Percentiles rank a stretch among this genome's conserved stretches.
phyloP scores from a whole-genome alignment of 2,329 filamentous ascomycete species.

The Reticulascus tulasneorum region DNA sequence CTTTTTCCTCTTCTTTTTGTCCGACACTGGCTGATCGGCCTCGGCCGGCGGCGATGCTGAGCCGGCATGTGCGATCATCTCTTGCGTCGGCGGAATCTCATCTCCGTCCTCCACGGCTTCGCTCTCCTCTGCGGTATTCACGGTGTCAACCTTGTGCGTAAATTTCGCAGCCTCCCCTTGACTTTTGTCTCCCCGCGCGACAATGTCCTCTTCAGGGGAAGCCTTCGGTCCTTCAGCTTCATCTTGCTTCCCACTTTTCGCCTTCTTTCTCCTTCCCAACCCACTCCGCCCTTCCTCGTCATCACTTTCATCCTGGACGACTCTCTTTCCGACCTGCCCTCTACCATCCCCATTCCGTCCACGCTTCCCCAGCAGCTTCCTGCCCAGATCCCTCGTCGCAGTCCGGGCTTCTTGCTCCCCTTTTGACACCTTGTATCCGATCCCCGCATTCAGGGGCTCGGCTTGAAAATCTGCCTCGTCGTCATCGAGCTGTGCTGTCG shows the following conservation, averaged over 20 bases:
- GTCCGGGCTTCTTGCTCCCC: slow-evolving; percentile 21
- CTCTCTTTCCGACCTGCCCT: slow-evolving; percentile 10
- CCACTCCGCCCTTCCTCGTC: slow-evolving; percentile 30
- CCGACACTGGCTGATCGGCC: background rate
- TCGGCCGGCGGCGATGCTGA: background rate
- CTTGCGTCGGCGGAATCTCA: background rate
- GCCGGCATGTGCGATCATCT: background rate
- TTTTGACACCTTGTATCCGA: slow-evolving; percentile 31
- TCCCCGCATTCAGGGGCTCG: slow-evolving; percentile 31
- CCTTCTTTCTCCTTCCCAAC: slow-evolving; percentile 33
- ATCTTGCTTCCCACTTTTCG: slow-evolving; percentile 13
- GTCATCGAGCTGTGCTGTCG: background rate
- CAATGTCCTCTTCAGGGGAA: background rate
- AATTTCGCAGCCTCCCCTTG: too few species aligned
- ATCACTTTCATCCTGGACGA: slow-evolving; percentile 23
- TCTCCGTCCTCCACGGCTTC: background rate
- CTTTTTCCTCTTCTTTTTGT: slow-evolving; percentile 22
- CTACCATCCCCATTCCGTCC: slow-evolving; percentile 7
- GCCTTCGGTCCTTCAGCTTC: slow-evolving; percentile 1
- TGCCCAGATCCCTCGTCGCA: slow-evolving; percentile 23
- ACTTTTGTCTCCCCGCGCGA: too few species aligned
- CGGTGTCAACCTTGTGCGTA: background rate
- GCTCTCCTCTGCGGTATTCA: background rate
- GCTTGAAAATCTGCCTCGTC: slow-evolving; percentile 13
- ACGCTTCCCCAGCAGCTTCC: slow-evolving; percentile 22